Evolutionary conservation across 108 stramenopile species (phyloP).

Genomic region (Fragilaria radians): DNA sequence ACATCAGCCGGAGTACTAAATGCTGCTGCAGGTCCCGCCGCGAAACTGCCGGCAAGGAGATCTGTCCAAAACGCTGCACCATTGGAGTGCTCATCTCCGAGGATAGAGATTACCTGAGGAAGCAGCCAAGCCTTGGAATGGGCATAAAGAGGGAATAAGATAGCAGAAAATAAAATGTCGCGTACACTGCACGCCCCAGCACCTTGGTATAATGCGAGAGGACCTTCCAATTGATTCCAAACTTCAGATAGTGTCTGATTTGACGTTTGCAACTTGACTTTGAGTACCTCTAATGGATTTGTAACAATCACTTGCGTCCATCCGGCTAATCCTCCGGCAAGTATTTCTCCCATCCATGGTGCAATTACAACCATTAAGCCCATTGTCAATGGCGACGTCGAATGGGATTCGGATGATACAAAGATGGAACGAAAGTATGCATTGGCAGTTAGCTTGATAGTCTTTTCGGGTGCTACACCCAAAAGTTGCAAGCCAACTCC

Average conservation of each 20-base stretch:
- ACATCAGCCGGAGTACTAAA: constrained; percentile 50
- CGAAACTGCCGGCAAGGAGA: constrained; percentile 34
- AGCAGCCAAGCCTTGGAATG: not conserved
- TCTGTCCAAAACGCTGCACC: constrained; percentile 6
- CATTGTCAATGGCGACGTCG: not conserved
- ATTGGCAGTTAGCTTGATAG: constrained; percentile 55
- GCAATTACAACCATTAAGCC: too few relatives aligned
- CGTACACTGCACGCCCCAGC: constrained; percentile 14
- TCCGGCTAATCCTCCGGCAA: constrained; percentile 43
- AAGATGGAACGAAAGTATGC: constrained; percentile 14
- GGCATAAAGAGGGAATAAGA: constrained; percentile 15
- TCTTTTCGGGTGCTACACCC: constrained; percentile 68
- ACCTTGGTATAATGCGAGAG: constrained; percentile 13
- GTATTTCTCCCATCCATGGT: constrained; percentile 9
- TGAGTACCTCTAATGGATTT: constrained; percentile 63
- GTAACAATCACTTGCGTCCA: constrained; percentile 46
- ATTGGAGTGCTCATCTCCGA: not conserved
- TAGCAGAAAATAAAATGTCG: constrained; percentile 17
- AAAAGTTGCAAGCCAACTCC: constrained; percentile 36
- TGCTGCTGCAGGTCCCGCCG: constrained; percentile 36
- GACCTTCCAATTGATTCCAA: not conserved
- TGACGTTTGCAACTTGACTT: constrained; percentile 48
- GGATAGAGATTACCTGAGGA: not conserved
- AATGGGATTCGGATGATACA: not conserved
- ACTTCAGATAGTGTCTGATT: constrained; percentile 5